Evolutionary conservation across 352 stramenopile genomes (phyloP), one percentile per base, ranked within the genome.

Genomic region (Phytopythium boreale): DNA sequence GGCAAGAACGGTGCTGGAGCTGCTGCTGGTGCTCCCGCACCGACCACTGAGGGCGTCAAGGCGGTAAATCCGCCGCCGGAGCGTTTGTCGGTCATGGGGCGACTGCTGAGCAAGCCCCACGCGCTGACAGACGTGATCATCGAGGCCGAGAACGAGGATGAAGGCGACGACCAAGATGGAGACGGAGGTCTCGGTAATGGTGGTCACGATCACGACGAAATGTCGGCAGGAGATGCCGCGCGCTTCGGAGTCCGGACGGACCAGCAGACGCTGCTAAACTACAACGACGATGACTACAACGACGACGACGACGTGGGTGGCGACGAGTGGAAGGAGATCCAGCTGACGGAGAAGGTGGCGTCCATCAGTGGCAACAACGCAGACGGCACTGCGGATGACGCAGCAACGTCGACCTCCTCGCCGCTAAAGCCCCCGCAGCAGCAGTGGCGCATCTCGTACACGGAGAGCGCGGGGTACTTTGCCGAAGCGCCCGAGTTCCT

Each of bases 261-360:
- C 39, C 55, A 50, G 34, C 55, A 60, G 55, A 50, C 55, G 39
- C 36, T 50, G 31, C 20, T 47, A 3, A 64, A 69, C 10, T 51
- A 57, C 31, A 27, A 17, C 31, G 49, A 66, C 29, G 67, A 58
- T 14, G 64, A 69, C 15, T 29, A 31, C 9, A 24, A 67, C 7
- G 34, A 37, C 7, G 39, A 44, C n/a, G 68, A 80, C 22, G 67
- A 73, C 44, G 70, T 53, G 29, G 59, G 43, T n/a, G 62, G 41
- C 3, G 70, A 77, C 19, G 81, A 90, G 39, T 92, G 83, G 83
- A 69, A 75, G 63, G 82, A 91, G 61, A 84, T 90, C 14, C 67
- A 89, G 26, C 63, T 88, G 44, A 53, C 75, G 8, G 63, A 75
- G 8, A 64, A 77, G 56, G 36, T 27, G 34, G 3, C 36, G 22